A percentile compares a stretch with the other conserved stretches of the same genome.
Evolutionary conservation across 2,329 filamentous ascomycete species (phyloP).

Genomic region (Penicillium occitanis): DNA sequence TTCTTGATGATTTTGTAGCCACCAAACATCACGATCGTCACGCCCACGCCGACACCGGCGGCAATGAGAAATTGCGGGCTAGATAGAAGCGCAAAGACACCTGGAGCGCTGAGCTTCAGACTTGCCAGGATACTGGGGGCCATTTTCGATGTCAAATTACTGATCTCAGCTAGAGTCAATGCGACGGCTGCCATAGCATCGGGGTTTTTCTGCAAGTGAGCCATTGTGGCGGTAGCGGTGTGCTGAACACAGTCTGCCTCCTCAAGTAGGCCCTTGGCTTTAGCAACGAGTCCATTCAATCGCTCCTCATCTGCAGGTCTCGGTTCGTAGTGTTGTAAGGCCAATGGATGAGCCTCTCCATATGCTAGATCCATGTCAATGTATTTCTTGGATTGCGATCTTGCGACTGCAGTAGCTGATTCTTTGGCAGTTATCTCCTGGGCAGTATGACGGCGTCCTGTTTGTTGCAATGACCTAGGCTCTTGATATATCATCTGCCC

Average conservation of each 20-base stretch:
- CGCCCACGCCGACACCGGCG: constrained; percentile 80
- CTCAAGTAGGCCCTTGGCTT: constrained; percentile 74
- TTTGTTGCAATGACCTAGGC: constrained; percentile 23
- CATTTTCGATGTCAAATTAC: constrained; percentile 76
- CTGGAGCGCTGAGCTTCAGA: constrained; percentile 78
- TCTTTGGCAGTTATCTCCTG: constrained; percentile 34
- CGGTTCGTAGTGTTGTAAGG: constrained; percentile 48
- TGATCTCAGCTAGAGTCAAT: constrained; percentile 87
- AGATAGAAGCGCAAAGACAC: constrained; percentile 80
- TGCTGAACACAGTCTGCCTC: constrained; percentile 89
- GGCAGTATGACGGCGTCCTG: constrained; percentile 42
- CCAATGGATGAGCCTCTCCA: constrained; percentile 72
- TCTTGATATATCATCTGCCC: constrained; percentile 10
- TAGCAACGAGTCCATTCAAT: constrained; percentile 67
- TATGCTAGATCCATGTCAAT: constrained; percentile 94
- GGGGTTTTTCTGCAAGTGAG: constrained; percentile 75
- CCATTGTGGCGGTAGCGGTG: constrained; percentile 77
- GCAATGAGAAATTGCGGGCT: constrained; percentile 95
- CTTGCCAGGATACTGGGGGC: constrained; percentile 73
- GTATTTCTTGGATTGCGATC: constrained; percentile 36
- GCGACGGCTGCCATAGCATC: constrained; percentile 93
- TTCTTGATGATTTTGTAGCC: constrained; percentile 97
- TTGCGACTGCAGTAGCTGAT: constrained; percentile 26
- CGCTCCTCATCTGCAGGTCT: constrained; percentile 54
- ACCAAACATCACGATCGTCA: constrained; percentile 94